Evolutionary conservation across 176 grass and related monocot species (phyloP).

Genomic region (Otatea glauca): DNA sequence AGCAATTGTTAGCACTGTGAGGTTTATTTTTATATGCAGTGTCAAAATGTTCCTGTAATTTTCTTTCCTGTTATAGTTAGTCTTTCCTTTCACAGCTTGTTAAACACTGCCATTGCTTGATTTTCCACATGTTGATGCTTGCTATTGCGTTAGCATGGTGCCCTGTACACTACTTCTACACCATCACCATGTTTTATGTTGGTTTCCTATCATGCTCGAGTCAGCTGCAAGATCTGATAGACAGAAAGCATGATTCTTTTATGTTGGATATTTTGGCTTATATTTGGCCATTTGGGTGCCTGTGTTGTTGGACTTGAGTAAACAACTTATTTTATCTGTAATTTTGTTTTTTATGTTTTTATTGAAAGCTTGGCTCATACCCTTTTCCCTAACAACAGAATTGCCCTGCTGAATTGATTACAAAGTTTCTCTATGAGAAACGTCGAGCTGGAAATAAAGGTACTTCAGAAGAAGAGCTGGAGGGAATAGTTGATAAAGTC

Average conservation of each 20-base stretch:
- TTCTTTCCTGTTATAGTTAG: not conserved
- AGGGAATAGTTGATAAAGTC: slow-evolving; percentile 94
- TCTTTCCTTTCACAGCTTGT: not conserved
- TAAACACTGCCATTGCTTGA: not conserved
- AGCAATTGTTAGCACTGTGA: not conserved
- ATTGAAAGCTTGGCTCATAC: not conserved
- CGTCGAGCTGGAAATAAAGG: slow-evolving; percentile 99
- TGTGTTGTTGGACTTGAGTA: slow-evolving; percentile 15
- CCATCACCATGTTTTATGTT: not conserved
- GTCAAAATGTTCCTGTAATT: not conserved
- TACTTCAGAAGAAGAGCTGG: slow-evolving; percentile 99
- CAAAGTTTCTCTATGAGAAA: slow-evolving; percentile 98
- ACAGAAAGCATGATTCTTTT: not conserved
- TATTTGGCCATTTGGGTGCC: slow-evolving; percentile 9
- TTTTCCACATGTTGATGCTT: not conserved
- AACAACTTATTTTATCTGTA: not conserved
- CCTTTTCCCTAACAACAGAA: slow-evolving; percentile 70
- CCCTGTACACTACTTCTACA: not conserved
- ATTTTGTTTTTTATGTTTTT: slow-evolving; percentile 24
- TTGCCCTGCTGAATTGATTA: slow-evolving; percentile 95
- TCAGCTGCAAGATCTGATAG: not conserved
- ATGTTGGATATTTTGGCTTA: not conserved
- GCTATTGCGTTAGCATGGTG: too few relatives aligned
- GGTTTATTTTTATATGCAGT: slow-evolving; percentile 16
- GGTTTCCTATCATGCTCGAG: not conserved